These are phyloP conservation scores for Danielozyma ontarioensis DNA, from an alignment of 805 yeast species.

Conservation along the genomic window DNA sequence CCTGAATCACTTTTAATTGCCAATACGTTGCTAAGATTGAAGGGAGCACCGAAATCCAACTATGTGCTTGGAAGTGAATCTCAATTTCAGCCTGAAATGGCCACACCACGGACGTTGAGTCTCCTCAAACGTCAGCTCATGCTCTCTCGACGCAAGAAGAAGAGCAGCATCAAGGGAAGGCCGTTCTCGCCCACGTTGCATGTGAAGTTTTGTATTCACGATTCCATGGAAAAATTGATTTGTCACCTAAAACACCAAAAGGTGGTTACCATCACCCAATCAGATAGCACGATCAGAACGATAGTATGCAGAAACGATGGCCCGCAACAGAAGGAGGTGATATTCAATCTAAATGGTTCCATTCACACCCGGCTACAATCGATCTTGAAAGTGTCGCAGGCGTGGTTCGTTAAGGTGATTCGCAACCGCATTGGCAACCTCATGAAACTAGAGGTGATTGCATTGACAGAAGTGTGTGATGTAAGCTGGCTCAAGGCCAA, in stretches of 20 bases:
- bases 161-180: conserved; percentile 21
- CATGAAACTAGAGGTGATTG: conserved; percentile 30
- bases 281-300: not conserved
- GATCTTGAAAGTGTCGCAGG: conserved; percentile 3
- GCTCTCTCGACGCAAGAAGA: not conserved
- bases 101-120: not conserved
- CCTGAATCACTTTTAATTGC: not conserved
- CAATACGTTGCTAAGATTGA: not conserved
- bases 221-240: conserved; percentile 13
- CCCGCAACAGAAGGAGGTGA: not conserved
- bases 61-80: not conserved
- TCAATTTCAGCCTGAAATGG: not conserved
- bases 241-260: conserved; percentile 15
- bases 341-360: conserved; percentile 1
- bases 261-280: conserved; percentile 8
- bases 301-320: not conserved
- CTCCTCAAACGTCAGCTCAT: not conserved
- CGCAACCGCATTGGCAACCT: conserved; percentile 35
- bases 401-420: conserved; percentile 29
- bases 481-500: conserved; percentile 33
- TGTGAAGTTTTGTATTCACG: conserved; percentile 22
- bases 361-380: conserved; percentile 1
- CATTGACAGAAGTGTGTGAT: conserved; percentile 1
- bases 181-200: conserved; percentile 23
- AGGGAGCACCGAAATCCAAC: not conserved